phyloP scores from a whole-genome alignment of 345 rosid genomes.

The Salix exigua region DNA sequence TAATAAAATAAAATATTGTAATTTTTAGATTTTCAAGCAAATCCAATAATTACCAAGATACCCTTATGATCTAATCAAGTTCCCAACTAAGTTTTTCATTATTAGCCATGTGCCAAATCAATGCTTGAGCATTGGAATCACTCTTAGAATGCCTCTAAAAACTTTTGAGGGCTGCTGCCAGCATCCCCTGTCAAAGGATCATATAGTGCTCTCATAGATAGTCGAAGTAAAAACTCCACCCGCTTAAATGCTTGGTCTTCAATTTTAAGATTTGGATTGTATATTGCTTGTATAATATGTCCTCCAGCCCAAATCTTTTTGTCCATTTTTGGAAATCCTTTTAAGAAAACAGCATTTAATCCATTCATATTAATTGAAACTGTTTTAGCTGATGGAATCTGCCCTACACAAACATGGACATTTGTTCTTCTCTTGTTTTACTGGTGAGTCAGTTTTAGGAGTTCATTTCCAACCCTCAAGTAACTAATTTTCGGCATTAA shows the following conservation, averaged over 20 bases:
- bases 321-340: neutral
- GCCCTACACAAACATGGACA: neutral
- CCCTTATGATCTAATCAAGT: neutral
- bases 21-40: neutral
- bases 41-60: neutral
- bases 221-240: neutral
- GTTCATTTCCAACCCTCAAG: neutral
- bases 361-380: neutral
- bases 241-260: neutral
- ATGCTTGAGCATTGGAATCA: neutral
- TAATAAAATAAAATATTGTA: too few species aligned
- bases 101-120: neutral
- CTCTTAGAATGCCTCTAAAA: neutral
- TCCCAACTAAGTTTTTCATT: neutral
- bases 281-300: neutral
- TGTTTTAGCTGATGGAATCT: neutral
- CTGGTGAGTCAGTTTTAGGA: neutral
- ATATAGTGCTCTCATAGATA: neutral
- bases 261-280: neutral
- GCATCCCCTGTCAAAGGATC: neutral
- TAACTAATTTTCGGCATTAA: neutral
- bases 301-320: neutral
- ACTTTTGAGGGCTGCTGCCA: neutral
- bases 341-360: neutral
- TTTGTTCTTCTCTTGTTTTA: neutral